A percentile compares a stretch with the other conserved stretches of the same genome.
These are phyloP conservation scores for Ophiostoma sp. DNA, from an alignment of 2,329 filamentous ascomycete genomes.

Conservation along the genomic window DNA sequence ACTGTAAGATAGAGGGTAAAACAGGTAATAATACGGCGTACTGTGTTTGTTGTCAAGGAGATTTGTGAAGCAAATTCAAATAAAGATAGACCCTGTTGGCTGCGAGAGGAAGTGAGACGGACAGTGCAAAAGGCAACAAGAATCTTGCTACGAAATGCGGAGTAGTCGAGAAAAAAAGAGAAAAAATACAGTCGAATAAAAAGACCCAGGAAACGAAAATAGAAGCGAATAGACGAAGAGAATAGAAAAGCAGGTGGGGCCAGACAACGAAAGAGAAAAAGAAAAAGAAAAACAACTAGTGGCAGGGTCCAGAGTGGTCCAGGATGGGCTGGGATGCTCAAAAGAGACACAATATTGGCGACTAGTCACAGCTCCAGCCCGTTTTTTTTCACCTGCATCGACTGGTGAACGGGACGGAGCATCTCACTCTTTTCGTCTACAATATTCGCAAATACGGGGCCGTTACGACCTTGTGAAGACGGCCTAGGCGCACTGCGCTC, in stretches of 20 bases:
- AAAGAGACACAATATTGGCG: conserved; percentile 14
- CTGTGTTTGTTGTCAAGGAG: background rate
- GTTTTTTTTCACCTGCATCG: background rate
- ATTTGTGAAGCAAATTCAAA: background rate
- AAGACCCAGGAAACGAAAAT: background rate
- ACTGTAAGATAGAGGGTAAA: background rate
- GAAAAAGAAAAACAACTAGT: background rate
- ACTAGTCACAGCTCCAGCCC: background rate
- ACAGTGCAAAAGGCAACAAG: background rate
- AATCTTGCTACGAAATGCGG: background rate
- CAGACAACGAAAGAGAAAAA: background rate
- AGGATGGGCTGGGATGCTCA: conserved; percentile 8
- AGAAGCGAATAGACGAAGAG: background rate
- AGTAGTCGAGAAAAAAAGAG: background rate
- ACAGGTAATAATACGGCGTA: background rate
- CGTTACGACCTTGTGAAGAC: background rate
- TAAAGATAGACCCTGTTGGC: background rate
- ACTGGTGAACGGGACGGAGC: background rate
- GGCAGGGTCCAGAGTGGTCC: background rate
- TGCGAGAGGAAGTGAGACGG: background rate
- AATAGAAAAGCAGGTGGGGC: background rate
- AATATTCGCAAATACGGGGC: background rate
- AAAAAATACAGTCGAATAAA: background rate
- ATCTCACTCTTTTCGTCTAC: background rate
- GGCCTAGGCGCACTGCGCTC: background rate